phyloP scores from a whole-genome alignment of 2,329 filamentous ascomycete genomes.

The Aureobasidium sp. region DNA sequence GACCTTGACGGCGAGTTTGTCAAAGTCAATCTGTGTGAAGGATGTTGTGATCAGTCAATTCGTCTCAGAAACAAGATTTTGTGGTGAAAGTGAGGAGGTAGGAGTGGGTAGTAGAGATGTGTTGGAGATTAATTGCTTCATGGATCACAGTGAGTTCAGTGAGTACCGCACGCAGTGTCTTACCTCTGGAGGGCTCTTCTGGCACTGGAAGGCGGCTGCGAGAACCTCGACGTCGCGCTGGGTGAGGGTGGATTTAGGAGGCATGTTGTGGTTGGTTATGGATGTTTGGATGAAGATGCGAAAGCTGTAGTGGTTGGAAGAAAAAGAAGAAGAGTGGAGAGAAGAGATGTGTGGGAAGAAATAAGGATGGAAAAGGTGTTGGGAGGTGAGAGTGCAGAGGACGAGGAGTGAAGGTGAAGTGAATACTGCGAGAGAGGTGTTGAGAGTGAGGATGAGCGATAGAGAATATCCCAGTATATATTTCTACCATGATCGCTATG shows the following conservation, averaged over 20 bases:
- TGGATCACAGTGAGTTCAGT: not conserved
- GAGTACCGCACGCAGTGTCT: not conserved
- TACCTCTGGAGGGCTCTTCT: conserved; percentile 17
- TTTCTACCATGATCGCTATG: too few species aligned
- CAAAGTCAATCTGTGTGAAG: conserved; percentile 32
- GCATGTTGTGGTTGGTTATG: not conserved
- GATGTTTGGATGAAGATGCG: not conserved
- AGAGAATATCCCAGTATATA: too few species aligned
- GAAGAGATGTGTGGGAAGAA: not conserved
- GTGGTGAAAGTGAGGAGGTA: not conserved
- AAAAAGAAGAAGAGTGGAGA: not conserved
- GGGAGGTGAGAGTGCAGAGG: not conserved
- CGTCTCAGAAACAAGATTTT: not conserved
- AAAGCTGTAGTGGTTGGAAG: not conserved
- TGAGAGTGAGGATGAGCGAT: not conserved
- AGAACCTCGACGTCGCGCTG: conserved; percentile 20
- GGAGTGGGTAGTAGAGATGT: not conserved
- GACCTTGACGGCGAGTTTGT: conserved; percentile 30
- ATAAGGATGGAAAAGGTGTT: not conserved
- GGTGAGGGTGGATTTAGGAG: conserved; percentile 14
- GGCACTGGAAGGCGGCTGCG: conserved; percentile 15
- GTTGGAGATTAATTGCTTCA: not conserved
- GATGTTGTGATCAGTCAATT: not conserved
- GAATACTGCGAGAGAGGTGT: not conserved
- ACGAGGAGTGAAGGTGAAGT: not conserved